Evolutionary conservation across 495 filamentous ascomycete species (phyloP).

Genomic region (Hypoxylon subgilvum): DNA sequence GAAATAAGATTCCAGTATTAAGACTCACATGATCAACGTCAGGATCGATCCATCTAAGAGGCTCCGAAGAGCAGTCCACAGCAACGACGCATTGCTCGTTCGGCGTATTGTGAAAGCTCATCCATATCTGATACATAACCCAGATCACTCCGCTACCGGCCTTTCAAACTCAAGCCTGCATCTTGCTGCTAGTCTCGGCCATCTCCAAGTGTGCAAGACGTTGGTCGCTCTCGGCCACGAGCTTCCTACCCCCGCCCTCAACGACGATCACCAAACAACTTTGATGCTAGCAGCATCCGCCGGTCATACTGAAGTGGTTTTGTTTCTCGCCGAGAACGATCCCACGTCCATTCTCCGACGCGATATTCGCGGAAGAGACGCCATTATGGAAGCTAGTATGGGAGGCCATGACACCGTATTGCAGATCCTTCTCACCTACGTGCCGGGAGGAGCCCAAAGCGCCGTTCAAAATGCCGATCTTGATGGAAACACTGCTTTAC

Average conservation of each 20-base stretch:
- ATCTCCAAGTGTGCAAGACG: conserved; percentile 62
- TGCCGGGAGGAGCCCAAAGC: conserved; percentile 51
- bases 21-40: too few species aligned
- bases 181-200: conserved; percentile 72
- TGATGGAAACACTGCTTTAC: conserved; percentile 78
- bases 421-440: conserved; percentile 64
- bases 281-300: conserved; percentile 65
- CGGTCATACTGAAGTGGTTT: conserved; percentile 66
- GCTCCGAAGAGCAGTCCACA: conserved; percentile 73
- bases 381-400: conserved; percentile 62
- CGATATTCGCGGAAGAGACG: conserved; percentile 63
- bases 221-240: conserved; percentile 65
- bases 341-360: conserved; percentile 54
- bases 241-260: conserved; percentile 64
- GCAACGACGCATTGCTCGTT: conserved; percentile 72
- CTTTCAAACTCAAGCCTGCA: conserved; percentile 77
- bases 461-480: conserved; percentile 61
- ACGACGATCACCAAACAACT: conserved; percentile 74
- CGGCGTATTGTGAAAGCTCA: conserved; percentile 74
- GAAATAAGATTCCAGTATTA: too few species aligned
- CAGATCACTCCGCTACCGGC: conserved; percentile 62
- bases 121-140: conserved; percentile 71
- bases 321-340: conserved; percentile 57
- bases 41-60: conserved; percentile 72
- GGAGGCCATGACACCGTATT: conserved; percentile 64